These are phyloP conservation scores for Malassezia globosa DNA, from an alignment of 1,284 basidiomycete genomes.

Conservation along the genomic window DNA sequence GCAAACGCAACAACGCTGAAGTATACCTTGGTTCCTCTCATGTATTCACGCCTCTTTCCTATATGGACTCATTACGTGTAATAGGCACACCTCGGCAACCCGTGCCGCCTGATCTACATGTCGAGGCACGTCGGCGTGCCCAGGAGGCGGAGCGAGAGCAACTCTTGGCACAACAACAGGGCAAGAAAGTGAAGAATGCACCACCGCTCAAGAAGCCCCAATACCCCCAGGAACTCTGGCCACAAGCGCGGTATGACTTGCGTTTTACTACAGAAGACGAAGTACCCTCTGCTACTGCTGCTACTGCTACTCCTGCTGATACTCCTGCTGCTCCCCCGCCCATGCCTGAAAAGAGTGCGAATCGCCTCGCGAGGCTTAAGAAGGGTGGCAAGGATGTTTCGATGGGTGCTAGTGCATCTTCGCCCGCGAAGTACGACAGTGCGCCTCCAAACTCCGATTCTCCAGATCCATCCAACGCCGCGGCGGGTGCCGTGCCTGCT, in stretches of 20 bases:
- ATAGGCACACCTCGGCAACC: constrained; percentile 27
- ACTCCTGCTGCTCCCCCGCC: not conserved
- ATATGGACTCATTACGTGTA: constrained; percentile 70
- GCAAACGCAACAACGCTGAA: constrained; percentile 66
- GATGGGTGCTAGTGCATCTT: too few relatives aligned
- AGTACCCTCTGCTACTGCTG: too few relatives aligned
- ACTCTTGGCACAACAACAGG: not conserved
- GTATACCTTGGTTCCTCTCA: constrained; percentile 90
- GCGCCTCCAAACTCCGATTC: too few relatives aligned
- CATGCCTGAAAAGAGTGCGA: not conserved
- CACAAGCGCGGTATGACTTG: constrained; percentile 17
- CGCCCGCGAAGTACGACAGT: too few relatives aligned
- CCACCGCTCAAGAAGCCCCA: constrained; percentile 1
- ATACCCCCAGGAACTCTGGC: constrained; percentile 7
- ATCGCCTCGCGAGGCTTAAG: not conserved
- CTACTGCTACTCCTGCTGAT: too few relatives aligned
- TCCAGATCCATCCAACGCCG: not conserved
- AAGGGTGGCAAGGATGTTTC: too few relatives aligned
- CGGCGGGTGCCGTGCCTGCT: not conserved
- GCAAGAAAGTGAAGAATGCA: constrained; percentile 13
- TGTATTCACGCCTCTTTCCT: constrained; percentile 66
- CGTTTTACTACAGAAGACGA: constrained; percentile 4
- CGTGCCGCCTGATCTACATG: constrained; percentile 2
- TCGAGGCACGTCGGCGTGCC: constrained; percentile 20
- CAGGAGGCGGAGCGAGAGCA: constrained; percentile 1